Conservation (phyloP, 805 yeast species). For the Ogataea naganishii region DNA sequence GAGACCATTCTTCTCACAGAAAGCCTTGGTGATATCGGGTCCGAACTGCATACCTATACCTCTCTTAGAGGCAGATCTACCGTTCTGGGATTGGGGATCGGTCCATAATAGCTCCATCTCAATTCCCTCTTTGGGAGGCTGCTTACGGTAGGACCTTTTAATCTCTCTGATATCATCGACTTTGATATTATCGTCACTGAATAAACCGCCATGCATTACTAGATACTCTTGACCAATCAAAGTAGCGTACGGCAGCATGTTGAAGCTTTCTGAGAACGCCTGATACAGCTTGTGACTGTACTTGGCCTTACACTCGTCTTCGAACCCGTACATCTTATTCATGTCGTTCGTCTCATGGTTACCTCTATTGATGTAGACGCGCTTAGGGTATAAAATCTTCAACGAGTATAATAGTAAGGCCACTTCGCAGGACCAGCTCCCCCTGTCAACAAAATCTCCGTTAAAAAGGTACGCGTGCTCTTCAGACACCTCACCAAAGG, state of each 20-base stretch:
- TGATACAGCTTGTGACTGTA: constrained; percentile 73
- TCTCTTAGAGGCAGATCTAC: constrained; percentile 82
- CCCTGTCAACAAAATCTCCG: constrained; percentile 97
- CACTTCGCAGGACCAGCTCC: constrained; percentile 97
- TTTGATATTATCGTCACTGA: constrained; percentile 65
- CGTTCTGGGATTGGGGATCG: constrained; percentile 77
- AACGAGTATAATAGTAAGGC: constrained; percentile 71
- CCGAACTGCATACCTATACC: constrained; percentile 97
- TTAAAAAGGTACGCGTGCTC: constrained; percentile 78
- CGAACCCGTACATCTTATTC: constrained; percentile 95
- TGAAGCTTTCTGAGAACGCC: constrained; percentile 80
- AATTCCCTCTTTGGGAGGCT: constrained; percentile 85
- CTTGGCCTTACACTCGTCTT: constrained; percentile 90
- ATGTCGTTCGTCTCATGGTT: constrained; percentile 95
- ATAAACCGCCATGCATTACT: constrained; percentile 93
- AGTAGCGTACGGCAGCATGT: constrained; percentile 78
- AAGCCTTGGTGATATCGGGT: constrained; percentile 81
- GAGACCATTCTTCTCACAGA: constrained; percentile 63
- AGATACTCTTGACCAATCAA: constrained; percentile 70
- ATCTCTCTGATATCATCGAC: constrained; percentile 66
- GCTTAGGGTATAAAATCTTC: constrained; percentile 67
- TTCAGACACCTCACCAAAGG: constrained; percentile 61
- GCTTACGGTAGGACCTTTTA: constrained; percentile 57
- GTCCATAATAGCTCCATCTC: constrained; percentile 98
- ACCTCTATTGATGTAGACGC: constrained; percentile 78